Evolutionary conservation across 495 filamentous ascomycete species (phyloP), one percentile per base, ranked within the genome.

Genomic region (Parathielavia appendiculata): DNA sequence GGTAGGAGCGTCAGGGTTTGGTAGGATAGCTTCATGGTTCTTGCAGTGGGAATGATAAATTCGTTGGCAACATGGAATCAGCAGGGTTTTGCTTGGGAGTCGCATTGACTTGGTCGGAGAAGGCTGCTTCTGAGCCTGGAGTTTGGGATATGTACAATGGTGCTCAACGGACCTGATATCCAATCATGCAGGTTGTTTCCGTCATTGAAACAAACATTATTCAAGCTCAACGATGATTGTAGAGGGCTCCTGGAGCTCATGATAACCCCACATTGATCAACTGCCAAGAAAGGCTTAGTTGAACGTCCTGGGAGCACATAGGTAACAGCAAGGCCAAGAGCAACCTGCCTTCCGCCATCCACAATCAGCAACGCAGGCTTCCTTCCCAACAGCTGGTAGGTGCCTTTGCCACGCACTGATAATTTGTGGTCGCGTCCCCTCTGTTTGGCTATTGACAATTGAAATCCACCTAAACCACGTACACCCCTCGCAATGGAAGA

Each of bases 401-500:
- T 14, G 26, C 32, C 19, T 23, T 9, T 26, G 16, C n/a, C 43
- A 14, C 41, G 16, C 32, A 10, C 20, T 34, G 26, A n/a, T 17
- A 30, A n/a, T 13, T 26, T 2, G 36, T 14, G 26, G 14, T 41
- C 45, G 46, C 36, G 32, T 45, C 32, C 14, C 4, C 4, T 7
- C 5, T 10, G 2, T 14, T 22, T 16, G 5, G 20, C 61, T 52
- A 52, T 43, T 49, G 38, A 56, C 38, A 17, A 23, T 2, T 14
- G 39, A 34, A 2, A n/a, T 20, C 0, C n/a, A 41, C 5, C 56
- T 34, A 11, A 20, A 46, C 20, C 17, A 23, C 50, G 12, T 6
- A 30, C 38, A 17, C 2, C 52, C n/a, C 13, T 34, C 45, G 64
- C 57, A 59, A 71, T 67, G 65, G 71, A 73, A 58, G 69, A 71